Base-by-base conservation (phyloP, 2,329 filamentous ascomycete species). In the Paraphaeosphaeria minitans region DNA sequence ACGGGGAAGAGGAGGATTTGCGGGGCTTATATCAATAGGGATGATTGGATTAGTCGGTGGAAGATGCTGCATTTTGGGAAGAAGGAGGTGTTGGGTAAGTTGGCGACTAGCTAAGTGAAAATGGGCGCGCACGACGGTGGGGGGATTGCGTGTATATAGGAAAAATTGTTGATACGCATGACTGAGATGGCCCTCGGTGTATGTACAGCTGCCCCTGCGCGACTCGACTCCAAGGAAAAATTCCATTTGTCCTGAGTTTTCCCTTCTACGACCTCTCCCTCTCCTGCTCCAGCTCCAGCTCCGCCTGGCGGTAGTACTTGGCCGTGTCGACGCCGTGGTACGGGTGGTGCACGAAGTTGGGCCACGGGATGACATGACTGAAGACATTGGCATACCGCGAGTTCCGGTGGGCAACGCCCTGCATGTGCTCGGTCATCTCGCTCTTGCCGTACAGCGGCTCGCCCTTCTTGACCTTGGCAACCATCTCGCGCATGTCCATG, bases 401-500 rank as follows among this genome's bases (percentile, higher is more conserved):
- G 82, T 99, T 96, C 69, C 95, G 85, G 59, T 92, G 88, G 53
- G 95, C 93, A 41, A 97, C 90, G 60, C 94, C 95, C 80, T 99
- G 95, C 83, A 97, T 90, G 80, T 97, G 92, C 64, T 93, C 89
- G 58, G 89, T 90, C 70, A 97, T 80, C 54, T 81, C 81, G 71
- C 88, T 92, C 70, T 85, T 86, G 72, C 95, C 95, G 79, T 99
- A 99, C 50, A 98, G 83, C 37, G 95, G 85, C 82, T 96, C 86
- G 65, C 94, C 94, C 59, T 85, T 87, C 86, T 98, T 99, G 76
- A 98, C 93, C 81, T 94, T 96, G 77, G 88, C 86, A 39, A 97
- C 93, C 95, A 99, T 99, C 80, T 99, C 95, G 65, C 87, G 86
- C 93, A 98, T 98, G 77, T 99, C 95, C 89, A 96, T 89, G 65